Conservation (phyloP, 805 yeast genomes). For the Yamadazyma scolyti region DNA sequence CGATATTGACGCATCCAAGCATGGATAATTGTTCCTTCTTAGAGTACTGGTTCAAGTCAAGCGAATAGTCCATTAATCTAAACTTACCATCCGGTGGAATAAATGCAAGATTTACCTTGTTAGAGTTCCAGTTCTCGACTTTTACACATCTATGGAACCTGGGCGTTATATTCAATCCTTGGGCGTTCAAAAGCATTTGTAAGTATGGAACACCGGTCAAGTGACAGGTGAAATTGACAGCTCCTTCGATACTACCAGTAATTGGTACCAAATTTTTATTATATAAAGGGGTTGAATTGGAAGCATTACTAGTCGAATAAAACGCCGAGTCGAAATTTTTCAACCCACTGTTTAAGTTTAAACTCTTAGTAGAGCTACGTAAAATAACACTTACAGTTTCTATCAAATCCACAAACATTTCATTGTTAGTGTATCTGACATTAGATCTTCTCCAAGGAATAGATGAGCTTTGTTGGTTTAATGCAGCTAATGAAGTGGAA, state of each 20-base stretch:
- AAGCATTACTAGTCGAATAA: slow-evolving; percentile 17
- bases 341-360: slow-evolving; percentile 16
- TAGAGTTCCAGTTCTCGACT: slow-evolving; percentile 44
- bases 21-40: slow-evolving; percentile 15
- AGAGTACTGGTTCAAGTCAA: slow-evolving; percentile 41
- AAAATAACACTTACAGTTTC: slow-evolving; percentile 62
- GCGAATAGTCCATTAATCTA: slow-evolving; percentile 56
- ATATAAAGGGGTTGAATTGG: slow-evolving; percentile 13
- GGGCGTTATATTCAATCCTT: slow-evolving; percentile 48
- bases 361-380: slow-evolving; percentile 21
- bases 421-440: slow-evolving; percentile 75
- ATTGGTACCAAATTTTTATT: slow-evolving; percentile 31
- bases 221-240: slow-evolving; percentile 58
- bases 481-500: slow-evolving; percentile 10
- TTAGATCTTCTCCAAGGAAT: slow-evolving; percentile 77
- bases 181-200: slow-evolving; percentile 47
- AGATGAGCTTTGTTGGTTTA: slow-evolving; percentile 24
- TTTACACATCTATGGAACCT: slow-evolving; percentile 71
- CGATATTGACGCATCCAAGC: slow-evolving; percentile 49
- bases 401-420: slow-evolving; percentile 76
- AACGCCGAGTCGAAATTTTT: slow-evolving; percentile 27
- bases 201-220: slow-evolving; percentile 78
- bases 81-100: slow-evolving; percentile 87
- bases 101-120: slow-evolving; percentile 54
- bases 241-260: slow-evolving; percentile 59